phyloP scores from a whole-genome alignment of 805 yeast species.

The Phaffomyces thermotolerans region DNA sequence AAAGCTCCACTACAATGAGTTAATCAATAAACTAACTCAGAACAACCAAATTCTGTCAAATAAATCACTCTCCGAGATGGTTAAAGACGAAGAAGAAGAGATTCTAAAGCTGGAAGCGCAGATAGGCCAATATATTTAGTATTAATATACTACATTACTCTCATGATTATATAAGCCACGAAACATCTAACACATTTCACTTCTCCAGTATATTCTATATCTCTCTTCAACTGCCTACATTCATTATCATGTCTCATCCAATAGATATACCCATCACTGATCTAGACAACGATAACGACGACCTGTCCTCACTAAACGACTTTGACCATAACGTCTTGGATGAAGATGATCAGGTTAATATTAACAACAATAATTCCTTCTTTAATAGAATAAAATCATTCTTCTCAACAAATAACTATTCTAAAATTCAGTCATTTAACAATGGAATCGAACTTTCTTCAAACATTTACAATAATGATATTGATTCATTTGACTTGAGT shows the following conservation, averaged over 20 bases:
- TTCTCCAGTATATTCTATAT: too few species aligned
- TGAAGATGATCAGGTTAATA: background rate
- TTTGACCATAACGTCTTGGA: conserved; percentile 9
- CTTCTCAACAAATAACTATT: conserved; percentile 4
- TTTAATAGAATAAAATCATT: conserved; percentile 8
- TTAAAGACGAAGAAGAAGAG: too few species aligned
- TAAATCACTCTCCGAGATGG: too few species aligned
- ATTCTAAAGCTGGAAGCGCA: too few species aligned
- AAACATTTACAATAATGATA: conserved; percentile 9
- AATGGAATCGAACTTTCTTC: conserved; percentile 20
- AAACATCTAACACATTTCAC: too few species aligned
- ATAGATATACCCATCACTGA: conserved; percentile 52
- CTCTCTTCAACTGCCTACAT: background rate
- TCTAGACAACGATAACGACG: conserved; percentile 37
- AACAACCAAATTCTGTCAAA: too few species aligned
- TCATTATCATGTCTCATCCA: conserved; percentile 21
- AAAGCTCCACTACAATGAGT: too few species aligned
- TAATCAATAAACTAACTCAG: too few species aligned
- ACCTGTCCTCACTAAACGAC: conserved; percentile 14
- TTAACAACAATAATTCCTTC: conserved; percentile 3
- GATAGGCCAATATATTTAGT: too few species aligned
- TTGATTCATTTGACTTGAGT: conserved; percentile 22
- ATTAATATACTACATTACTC: too few species aligned
- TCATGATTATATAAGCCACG: too few species aligned
- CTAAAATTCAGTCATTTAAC: conserved; percentile 9